Evolutionary conservation across 495 filamentous ascomycete genomes (phyloP), one percentile per base, ranked within the genome.

Genomic region (Niebla homalea): DNA sequence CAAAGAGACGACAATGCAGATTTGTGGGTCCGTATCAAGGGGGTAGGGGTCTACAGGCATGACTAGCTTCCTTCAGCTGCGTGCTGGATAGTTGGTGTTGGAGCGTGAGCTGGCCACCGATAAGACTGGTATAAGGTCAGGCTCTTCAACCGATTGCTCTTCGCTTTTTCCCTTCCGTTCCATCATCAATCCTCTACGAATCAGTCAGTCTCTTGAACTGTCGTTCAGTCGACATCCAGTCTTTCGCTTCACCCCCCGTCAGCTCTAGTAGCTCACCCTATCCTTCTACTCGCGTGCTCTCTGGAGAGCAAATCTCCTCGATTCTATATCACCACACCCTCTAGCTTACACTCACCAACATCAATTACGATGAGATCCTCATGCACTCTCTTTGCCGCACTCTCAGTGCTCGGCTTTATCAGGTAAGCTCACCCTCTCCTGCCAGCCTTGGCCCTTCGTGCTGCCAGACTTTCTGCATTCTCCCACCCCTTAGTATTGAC

Each of bases 331-430:
- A 32, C 29, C 29, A 12, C 29, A 32, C 29, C 29, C 26, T 16
- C 19, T 36, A 21, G 15, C 3, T 23, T 36, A 36, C 22, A 32
- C 14, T 26, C 51, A 45, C 14, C 29, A 32, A 32, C 4, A 36
- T 32, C 21, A 36, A 20, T 43, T 35, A 56, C 26, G 4, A 55
- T 56, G 54, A 56, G 29, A 49, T 48, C 42, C 49, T 52, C 44
- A 5, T 38, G 38, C 21, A 49, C 49, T 32, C 25, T 56, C n/a
- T 32, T 52, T 26, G 43, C 54, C 46, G 49, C 43, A 12, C 46
- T 51, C 41, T 51, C 49, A 20, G 54, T 55, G 22, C 25, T 56
- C n/a, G 25, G 42, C 49, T 52, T 49, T 20, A 26, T 56, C 37
- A 52, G 26, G 54, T 56, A 43, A 48, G 49, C 22, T 48, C 43